Percentiles rank a stretch among this genome's conserved stretches.
Evolutionary conservation across 2,329 filamentous ascomycete species (phyloP).

Genomic region (Botrytis sinoallii): DNA sequence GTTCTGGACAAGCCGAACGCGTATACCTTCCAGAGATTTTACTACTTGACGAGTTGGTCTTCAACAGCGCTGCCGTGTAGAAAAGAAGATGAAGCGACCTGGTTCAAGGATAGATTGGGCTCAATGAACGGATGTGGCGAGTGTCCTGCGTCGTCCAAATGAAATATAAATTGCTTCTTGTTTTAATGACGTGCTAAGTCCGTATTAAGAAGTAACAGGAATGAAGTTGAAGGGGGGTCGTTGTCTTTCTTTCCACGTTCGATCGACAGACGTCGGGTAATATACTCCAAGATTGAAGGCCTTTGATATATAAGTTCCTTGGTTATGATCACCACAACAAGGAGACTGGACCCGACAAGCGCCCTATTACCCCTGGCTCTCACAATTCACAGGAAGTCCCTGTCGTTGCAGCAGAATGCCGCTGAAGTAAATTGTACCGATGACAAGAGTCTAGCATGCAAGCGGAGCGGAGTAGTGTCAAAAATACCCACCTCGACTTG

Average conservation of each 20-base stretch:
- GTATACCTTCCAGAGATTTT: conserved; percentile 28
- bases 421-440: conserved; percentile 31
- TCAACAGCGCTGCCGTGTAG: conserved; percentile 20
- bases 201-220: conserved; percentile 27
- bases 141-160: conserved; percentile 35
- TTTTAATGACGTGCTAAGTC: conserved; percentile 36
- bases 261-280: conserved; percentile 36
- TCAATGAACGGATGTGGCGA: conserved; percentile 29
- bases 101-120: conserved; percentile 31
- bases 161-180: conserved; percentile 35
- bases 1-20: conserved; percentile 35
- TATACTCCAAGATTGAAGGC: conserved; percentile 36
- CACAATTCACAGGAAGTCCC: conserved; percentile 28
- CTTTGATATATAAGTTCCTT: conserved; percentile 31
- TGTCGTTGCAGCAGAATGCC: conserved; percentile 28
- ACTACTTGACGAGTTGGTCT: conserved; percentile 3
- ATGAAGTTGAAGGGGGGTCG: conserved; percentile 30
- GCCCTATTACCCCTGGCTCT: conserved; percentile 30
- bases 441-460: conserved; percentile 24
- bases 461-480: conserved; percentile 27
- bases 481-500: conserved; percentile 23
- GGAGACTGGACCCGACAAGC: conserved; percentile 35
- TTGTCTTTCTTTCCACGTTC: conserved; percentile 35
- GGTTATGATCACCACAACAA: conserved; percentile 35
- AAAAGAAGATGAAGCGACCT: conserved; percentile 29